phyloP scores from a whole-genome alignment of 2,329 filamentous ascomycete genomes.

The Cordyceps farinosa region DNA sequence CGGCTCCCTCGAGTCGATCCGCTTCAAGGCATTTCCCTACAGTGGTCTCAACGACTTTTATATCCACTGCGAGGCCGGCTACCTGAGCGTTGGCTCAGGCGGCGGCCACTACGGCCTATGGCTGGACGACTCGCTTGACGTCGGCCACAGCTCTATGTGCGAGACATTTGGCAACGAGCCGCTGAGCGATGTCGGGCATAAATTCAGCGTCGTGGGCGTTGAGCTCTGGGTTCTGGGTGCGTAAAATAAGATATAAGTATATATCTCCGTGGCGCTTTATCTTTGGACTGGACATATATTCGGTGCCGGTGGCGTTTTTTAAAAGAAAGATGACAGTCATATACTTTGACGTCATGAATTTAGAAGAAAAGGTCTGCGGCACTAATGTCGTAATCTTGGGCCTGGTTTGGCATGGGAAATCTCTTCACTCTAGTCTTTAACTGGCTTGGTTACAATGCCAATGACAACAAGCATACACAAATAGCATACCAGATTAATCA shows the following conservation, averaged over 20 bases:
- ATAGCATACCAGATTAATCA: not conserved
- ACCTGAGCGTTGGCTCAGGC: conserved; percentile 79
- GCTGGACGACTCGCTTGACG: conserved; percentile 81
- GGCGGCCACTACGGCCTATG: conserved; percentile 92
- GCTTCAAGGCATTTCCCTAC: conserved; percentile 97
- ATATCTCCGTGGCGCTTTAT: not conserved
- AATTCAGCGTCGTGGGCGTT: conserved; percentile 86
- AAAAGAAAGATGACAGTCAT: not conserved
- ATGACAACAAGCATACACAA: not conserved
- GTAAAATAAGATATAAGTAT: conserved; percentile 20
- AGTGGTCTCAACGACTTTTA: conserved; percentile 95
- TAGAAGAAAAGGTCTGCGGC: not conserved
- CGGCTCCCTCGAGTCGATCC: conserved; percentile 59
- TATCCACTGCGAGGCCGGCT: conserved; percentile 85
- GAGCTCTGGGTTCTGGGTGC: conserved; percentile 89
- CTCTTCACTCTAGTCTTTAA: conserved; percentile 5
- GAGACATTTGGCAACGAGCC: conserved; percentile 94
- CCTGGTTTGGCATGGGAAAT: not conserved
- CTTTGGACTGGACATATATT: not conserved
- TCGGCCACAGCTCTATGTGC: conserved; percentile 78
- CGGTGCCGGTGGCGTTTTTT: conserved; percentile 1
- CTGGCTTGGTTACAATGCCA: not conserved
- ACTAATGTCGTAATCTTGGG: not conserved
- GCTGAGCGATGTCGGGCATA: conserved; percentile 85
- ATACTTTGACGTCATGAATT: not conserved